Base-by-base conservation (phyloP, 2,329 filamentous ascomycete genomes). In the Colletotrichum simmondsii region DNA sequence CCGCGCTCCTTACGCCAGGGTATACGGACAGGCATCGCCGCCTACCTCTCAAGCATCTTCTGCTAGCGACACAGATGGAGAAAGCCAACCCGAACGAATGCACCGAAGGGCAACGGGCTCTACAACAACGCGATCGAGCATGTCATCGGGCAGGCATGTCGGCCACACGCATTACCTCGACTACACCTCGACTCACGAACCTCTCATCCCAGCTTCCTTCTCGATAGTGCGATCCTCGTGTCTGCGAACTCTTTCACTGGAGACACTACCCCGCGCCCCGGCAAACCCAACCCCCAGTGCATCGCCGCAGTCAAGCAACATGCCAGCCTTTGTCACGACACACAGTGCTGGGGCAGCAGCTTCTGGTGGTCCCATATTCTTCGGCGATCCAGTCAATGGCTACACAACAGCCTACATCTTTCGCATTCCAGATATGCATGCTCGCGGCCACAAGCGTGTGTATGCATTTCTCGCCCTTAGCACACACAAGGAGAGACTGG, bases 341-440 rank as follows among this genome's bases (percentile, higher is more conserved):
- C 88, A 89, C 76, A 85, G 85, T 78, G 79, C 88, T 73, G 84
- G 88, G 68, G 84, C 88, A 49, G 85, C 90, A 19, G 86, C 88
- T 1, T 90, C 90, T 3, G 91, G 91, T 3, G 91, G 91, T 0
- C 90, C 91, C 35, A 92, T 93, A 65, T 92, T 93, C 79, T 93
- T 93, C 72, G 91, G 91, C 35, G 91, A 93, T 77, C 86, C 90
- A 1, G 79, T 88, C 0, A 88, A 91, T 1, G 91, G 91, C 35
- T 93, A 92, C 80, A 93, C 91, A 0, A 93, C 91, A 0, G 91
- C 91, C 16, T 93, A 92, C 80, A 91, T 93, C 75, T 93, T 93
- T 78, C 91, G 91, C 30, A 91, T 93, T 54, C 89, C 91, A 7
- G 91, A 93, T 78, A 85, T 92, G 46, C 91, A 92, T 75, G 91